Base-by-base conservation (phyloP, 495 filamentous ascomycete species). In the Penicillium atrosanguineum region DNA sequence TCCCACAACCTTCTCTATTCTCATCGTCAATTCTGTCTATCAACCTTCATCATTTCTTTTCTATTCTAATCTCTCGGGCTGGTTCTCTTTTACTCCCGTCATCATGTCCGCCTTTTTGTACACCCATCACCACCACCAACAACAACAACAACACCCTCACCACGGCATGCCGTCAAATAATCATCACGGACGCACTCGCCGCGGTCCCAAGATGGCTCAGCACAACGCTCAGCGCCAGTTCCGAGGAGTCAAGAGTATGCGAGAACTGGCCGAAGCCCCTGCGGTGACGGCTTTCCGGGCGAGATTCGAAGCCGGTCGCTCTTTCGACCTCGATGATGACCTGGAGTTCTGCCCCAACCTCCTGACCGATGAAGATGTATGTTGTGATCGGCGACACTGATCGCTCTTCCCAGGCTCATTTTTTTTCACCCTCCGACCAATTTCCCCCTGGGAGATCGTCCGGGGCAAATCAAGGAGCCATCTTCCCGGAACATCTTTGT, bases 241-340 rank as follows among this genome's bases (percentile, higher is more conserved):
- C 70, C 87, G 87, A 47, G 86, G 83, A 47, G 83, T 88, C 28
- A 80, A 89, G 65, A 92, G 85, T 62, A 90, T 90, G 81, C 91
- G 94, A 71, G 95, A 97, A 69, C 72, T 92, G 48, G 88, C 86
- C 61, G 91, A 96, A 64, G 79, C 85, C 43, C 83, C 85, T 36
- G 79, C 85, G 31, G 79, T 91, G 42, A 79, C 79, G 43, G 83
- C 85, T 54, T 96, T 90, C 73, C 87, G 92, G 52, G 81, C 83
- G 38, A 83, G 88, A 65, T 95, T 95, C 67, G 92, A 97, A 69
- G 89, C 91, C 59, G 90, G 87, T 41, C 86, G 91, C 49, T 96
- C 92, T 20, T 99, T 99, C 67, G 94, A 99, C 60, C 78, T 99
- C 60, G 93, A 97, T 61, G 94, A 98, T 67, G 94, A 98, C 69